Base-by-base conservation (phyloP, 352 stramenopile species). In the Globisporangium megalacanthum region DNA sequence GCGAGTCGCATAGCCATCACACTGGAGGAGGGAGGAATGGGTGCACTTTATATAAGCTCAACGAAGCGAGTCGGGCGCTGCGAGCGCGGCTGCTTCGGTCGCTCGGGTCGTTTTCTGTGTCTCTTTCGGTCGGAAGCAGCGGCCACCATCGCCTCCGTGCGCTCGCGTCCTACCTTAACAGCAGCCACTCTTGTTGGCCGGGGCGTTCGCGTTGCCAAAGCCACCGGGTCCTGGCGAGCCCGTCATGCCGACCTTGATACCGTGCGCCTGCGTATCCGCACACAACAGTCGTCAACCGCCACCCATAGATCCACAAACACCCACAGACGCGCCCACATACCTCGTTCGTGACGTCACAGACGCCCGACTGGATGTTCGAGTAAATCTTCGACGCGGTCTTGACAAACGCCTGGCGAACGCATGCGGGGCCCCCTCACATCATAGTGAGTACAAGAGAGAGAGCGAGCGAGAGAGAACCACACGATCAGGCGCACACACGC, bases 341-440 rank as follows among this genome's bases (percentile, higher is more conserved):
- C 82, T 98, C 93, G 69, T 98, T 98, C 35, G 86, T 97, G 46
- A 97, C 89, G 66, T 98, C 94, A 56, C 94, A 98, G 7, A 98
- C 79, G 45, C 94, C 94, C 13, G 78, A 94, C 64, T 97, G 88
- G 61, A 98, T 98, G 70, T 98, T 98, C 39, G 89, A 80, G 71
- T 98, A 97, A 66, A 98, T 98, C 77, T 98, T 97, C 25, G 94
- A 90, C 44, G 94, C 94, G 20, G 93, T 98, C 70, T 97, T 96
- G 41, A 98, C 94, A 59, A 98, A 98, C 7, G 95, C 95, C 83
- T 95, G 58, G 6, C 35, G 56, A 13, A 54, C n/a, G 14, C 8
- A 56, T 29, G 25, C 25, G 25, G 4, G 4, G 25, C 25, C 25
- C 25, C 25, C 25, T 29, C 45, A 25, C 17, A 15, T 36, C 4